Evolutionary conservation across 495 filamentous ascomycete genomes (phyloP).

Genomic region (Tetracladium setigerum): DNA sequence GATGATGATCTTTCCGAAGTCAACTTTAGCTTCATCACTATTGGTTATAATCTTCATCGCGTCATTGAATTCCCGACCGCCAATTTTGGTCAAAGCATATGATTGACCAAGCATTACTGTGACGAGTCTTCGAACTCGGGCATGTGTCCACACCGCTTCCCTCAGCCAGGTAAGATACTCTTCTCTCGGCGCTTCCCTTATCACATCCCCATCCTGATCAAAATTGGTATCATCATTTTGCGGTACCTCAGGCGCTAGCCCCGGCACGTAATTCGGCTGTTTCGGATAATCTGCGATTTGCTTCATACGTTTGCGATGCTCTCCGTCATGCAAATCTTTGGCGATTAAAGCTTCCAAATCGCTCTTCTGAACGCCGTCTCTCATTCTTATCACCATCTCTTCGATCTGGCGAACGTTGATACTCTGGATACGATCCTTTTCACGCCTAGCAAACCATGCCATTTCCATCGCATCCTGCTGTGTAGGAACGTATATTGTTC

Average conservation of each 20-base stretch:
- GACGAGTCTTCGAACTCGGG: conserved; percentile 53
- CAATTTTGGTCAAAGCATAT: conserved; percentile 3
- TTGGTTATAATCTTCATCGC: conserved; percentile 36
- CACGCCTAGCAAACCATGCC: conserved; percentile 31
- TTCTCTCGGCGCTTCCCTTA: not conserved
- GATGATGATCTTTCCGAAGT: conserved; percentile 30
- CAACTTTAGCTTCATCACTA: conserved; percentile 36
- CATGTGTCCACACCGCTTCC: conserved; percentile 50
- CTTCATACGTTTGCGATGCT: not conserved
- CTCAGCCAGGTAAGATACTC: conserved; percentile 30
- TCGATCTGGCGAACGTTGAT: conserved; percentile 67
- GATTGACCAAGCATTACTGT: conserved; percentile 48
- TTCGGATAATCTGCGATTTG: conserved; percentile 10
- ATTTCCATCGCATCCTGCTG: conserved; percentile 18
- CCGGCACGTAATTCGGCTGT: conserved; percentile 12
- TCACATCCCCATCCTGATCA: too few relatives aligned
- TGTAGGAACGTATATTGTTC: conserved; percentile 46
- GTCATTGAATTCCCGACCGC: conserved; percentile 10
- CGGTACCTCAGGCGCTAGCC: too few relatives aligned
- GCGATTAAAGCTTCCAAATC: conserved; percentile 15
- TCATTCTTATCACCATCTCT: conserved; percentile 39
- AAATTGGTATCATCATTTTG: conserved; percentile 3
- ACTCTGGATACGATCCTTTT: conserved; percentile 42
- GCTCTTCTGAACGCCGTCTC: conserved; percentile 6
- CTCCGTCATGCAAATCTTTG: conserved; percentile 21